These are phyloP conservation scores for Evernia prunastri DNA, from an alignment of 495 filamentous ascomycete genomes.

Conservation along the genomic window DNA sequence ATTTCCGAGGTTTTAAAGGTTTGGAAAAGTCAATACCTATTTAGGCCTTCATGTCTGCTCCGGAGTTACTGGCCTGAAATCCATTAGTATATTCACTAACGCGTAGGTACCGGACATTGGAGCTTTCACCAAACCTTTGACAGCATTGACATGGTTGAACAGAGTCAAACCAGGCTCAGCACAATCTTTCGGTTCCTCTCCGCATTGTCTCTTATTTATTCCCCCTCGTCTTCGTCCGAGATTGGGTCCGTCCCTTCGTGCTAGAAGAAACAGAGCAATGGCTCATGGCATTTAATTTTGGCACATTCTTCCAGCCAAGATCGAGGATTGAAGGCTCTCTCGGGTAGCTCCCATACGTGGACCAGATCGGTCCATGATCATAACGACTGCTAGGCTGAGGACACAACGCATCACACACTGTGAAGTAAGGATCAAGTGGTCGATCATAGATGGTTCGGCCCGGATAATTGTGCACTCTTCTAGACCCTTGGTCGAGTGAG, in stretches of 20 bases:
- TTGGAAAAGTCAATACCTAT: background rate
- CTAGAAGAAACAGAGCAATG: background rate
- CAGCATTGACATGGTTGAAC: conserved; percentile 40
- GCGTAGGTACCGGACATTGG: conserved; percentile 41
- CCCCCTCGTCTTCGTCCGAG: conserved; percentile 25
- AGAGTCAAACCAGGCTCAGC: conserved; percentile 42
- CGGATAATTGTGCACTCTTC: conserved; percentile 40
- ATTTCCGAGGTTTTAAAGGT: too few relatives aligned
- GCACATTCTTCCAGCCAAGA: conserved; percentile 19
- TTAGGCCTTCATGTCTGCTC: conserved; percentile 31
- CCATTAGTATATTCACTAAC: conserved; percentile 28
- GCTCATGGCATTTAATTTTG: conserved; percentile 11
- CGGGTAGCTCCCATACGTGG: conserved; percentile 3
- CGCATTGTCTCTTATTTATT: conserved; percentile 31
- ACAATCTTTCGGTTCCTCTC: conserved; percentile 35
- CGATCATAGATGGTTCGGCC: conserved; percentile 28
- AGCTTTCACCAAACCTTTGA: conserved; percentile 45
- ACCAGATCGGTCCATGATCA: conserved; percentile 11
- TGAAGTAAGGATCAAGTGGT: conserved; percentile 29
- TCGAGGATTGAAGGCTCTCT: conserved; percentile 2
- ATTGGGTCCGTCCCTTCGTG: conserved; percentile 32
- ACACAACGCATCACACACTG: background rate
- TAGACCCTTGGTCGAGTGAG: conserved; percentile 38
- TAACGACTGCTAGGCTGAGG: background rate
- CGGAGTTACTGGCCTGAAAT: conserved; percentile 44